These are phyloP conservation scores for Sporisorium sorghi DNA, from an alignment of 1,284 basidiomycete genomes.

Conservation along the genomic window DNA sequence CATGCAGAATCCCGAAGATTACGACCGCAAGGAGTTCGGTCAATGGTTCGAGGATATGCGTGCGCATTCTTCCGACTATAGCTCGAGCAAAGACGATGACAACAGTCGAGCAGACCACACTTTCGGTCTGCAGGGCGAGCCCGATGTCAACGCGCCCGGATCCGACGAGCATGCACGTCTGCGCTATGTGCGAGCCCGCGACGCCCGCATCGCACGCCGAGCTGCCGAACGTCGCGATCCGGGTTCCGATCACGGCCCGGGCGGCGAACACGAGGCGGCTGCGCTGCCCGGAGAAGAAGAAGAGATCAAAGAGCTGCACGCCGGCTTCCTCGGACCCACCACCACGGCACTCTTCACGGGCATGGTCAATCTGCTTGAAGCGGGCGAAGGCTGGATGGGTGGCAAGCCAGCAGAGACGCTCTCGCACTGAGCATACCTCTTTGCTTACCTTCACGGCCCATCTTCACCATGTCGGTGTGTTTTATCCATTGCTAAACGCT, in stretches of 20 bases:
- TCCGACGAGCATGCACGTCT: conserved; percentile 39
- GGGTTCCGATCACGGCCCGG: conserved; percentile 16
- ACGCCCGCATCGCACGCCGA: conserved; percentile 43
- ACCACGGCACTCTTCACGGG: conserved; percentile 55
- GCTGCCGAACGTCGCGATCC: conserved; percentile 33
- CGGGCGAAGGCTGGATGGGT: conserved; percentile 63
- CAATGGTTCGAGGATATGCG: conserved; percentile 49
- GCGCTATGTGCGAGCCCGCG: conserved; percentile 42
- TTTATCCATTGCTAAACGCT: neutral
- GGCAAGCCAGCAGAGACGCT: conserved; percentile 40
- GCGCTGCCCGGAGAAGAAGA: conserved; percentile 42
- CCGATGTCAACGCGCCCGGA: conserved; percentile 19
- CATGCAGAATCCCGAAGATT: conserved; percentile 69
- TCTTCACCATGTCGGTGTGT: neutral
- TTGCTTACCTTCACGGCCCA: neutral
- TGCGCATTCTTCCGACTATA: conserved; percentile 32
- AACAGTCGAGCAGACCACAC: conserved; percentile 11
- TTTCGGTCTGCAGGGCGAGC: conserved; percentile 27
- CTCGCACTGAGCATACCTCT: neutral
- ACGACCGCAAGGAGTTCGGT: conserved; percentile 41
- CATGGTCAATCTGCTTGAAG: conserved; percentile 63
- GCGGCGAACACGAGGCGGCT: conserved; percentile 24
- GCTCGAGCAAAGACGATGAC: conserved; percentile 34
- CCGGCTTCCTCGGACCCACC: conserved; percentile 57
- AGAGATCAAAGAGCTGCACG: conserved; percentile 28